Evolutionary conservation across 306 rosid genomes (phyloP).

Genomic region (Medicago arabica): DNA sequence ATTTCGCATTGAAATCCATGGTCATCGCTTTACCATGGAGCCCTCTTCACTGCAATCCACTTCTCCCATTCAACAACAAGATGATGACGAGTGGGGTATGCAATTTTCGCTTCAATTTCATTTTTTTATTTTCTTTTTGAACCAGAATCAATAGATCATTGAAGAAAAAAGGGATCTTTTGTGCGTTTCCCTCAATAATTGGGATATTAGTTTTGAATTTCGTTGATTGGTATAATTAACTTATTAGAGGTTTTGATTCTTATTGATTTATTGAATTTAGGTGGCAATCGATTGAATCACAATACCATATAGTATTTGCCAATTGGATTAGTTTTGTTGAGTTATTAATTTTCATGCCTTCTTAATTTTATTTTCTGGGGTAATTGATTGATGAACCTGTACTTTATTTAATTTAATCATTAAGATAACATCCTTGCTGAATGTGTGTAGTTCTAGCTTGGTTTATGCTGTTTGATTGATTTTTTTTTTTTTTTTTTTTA

Average conservation of each 20-base stretch:
- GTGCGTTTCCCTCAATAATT: not conserved
- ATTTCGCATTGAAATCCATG: slow-evolving; percentile 59
- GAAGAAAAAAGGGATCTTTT: not conserved
- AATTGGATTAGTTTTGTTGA: slow-evolving; percentile 14
- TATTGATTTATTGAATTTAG: slow-evolving; percentile 10
- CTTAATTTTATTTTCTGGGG: not conserved
- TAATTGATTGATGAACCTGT: not conserved
- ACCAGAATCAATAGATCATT: not conserved
- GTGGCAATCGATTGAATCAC: slow-evolving; percentile 18
- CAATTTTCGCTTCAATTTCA: slow-evolving; percentile 8
- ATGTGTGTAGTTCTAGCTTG: not conserved
- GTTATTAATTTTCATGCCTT: not conserved
- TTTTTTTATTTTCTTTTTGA: not conserved
- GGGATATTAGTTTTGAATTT: not conserved
- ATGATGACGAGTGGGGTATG: slow-evolving; percentile 90
- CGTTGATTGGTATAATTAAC: not conserved
- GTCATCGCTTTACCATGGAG: slow-evolving; percentile 43
- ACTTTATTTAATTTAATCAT: not conserved
- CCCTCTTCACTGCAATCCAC: slow-evolving; percentile 63
- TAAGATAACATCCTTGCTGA: not conserved
- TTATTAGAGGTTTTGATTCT: not conserved
- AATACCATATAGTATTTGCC: not conserved
- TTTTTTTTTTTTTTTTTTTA: too few species aligned
- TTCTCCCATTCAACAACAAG: slow-evolving; percentile 57
- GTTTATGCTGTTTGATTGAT: slow-evolving; percentile 12